These are phyloP conservation scores for Podospora sp. DNA, from an alignment of 495 filamentous ascomycete species.

Conservation along the genomic window DNA sequence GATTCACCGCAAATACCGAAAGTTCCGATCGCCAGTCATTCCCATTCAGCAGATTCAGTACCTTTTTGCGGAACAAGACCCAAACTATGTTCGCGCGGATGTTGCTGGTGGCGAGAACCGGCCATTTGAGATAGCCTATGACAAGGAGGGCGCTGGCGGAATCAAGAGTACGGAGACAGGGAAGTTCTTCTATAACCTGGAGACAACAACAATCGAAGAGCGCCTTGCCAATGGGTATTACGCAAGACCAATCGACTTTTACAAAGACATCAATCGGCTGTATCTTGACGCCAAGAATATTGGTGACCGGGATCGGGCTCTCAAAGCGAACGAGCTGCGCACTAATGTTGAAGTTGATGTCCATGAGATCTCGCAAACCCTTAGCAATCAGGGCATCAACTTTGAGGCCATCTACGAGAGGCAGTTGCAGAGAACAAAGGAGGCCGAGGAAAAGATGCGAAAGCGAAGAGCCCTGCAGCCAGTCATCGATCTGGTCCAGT, in stretches of 20 bases:
- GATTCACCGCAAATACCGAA: constrained; percentile 79
- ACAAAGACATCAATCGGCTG: constrained; percentile 79
- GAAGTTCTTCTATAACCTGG: constrained; percentile 92
- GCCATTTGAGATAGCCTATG: constrained; percentile 73
- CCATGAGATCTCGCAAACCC: constrained; percentile 64
- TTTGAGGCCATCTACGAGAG: constrained; percentile 66
- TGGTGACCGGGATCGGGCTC: constrained; percentile 72
- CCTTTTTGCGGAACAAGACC: constrained; percentile 79
- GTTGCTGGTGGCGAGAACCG: constrained; percentile 62
- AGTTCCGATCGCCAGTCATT: constrained; percentile 79
- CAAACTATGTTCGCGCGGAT: constrained; percentile 78
- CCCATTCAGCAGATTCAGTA: constrained; percentile 72
- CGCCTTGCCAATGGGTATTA: constrained; percentile 94
- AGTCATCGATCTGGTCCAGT: constrained; percentile 41
- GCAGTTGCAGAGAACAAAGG: constrained; percentile 69
- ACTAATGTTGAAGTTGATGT: constrained; percentile 94
- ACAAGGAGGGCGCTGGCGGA: constrained; percentile 73
- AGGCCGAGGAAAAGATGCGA: constrained; percentile 61
- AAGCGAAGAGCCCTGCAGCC: constrained; percentile 55
- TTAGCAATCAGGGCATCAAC: constrained; percentile 44
- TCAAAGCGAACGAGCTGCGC: constrained; percentile 87
- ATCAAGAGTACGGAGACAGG: constrained; percentile 68
- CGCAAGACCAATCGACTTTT: constrained; percentile 81
- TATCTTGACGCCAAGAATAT: constrained; percentile 77
- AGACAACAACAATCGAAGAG: constrained; percentile 91